A percentile compares a stretch with the other conserved stretches of the same genome.
phyloP scores from a whole-genome alignment of 1,284 basidiomycete genomes.

The Cutaneotrichosporon mucoides region DNA sequence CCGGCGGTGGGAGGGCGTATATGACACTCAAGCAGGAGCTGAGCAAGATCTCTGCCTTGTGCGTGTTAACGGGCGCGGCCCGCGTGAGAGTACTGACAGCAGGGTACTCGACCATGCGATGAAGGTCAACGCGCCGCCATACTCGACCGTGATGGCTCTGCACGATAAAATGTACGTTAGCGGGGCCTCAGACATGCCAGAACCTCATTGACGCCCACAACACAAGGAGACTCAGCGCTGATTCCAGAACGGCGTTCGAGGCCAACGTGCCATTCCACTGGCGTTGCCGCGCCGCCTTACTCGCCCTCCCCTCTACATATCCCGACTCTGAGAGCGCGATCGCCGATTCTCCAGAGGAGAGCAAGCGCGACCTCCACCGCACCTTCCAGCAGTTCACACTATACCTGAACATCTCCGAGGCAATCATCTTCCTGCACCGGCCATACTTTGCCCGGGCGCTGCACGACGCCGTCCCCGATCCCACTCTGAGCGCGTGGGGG shows the following conservation, averaged over 20 bases:
- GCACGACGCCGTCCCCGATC: slow-evolving; percentile 19
- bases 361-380: slow-evolving; percentile 17
- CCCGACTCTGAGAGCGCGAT: slow-evolving; percentile 16
- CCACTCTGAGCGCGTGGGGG: slow-evolving; percentile 17
- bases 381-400: slow-evolving; percentile 28
- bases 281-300: slow-evolving; percentile 23
- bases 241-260: slow-evolving; percentile 21
- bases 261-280: slow-evolving; percentile 18
- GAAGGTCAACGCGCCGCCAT: slow-evolving; percentile 12
- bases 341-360: slow-evolving; percentile 16
- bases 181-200: no score
- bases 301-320: slow-evolving; percentile 20
- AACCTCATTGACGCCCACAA: no score
- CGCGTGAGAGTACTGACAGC: background rate
- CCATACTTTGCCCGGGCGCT: slow-evolving; percentile 31
- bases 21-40: slow-evolving; percentile 27
- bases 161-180: slow-evolving; percentile 19
- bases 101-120: slow-evolving; percentile 18
- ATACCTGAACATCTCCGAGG: slow-evolving; percentile 27
- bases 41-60: slow-evolving; percentile 12
- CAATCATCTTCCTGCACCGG: slow-evolving; percentile 26
- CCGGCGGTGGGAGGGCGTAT: slow-evolving; percentile 9
- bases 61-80: background rate
- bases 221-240: background rate
- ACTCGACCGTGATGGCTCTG: slow-evolving; percentile 14